Percentiles rank a stretch among this genome's conserved stretches.
Evolutionary conservation across 805 yeast genomes (phyloP).

Genomic region (Myxozyma neglecta): DNA sequence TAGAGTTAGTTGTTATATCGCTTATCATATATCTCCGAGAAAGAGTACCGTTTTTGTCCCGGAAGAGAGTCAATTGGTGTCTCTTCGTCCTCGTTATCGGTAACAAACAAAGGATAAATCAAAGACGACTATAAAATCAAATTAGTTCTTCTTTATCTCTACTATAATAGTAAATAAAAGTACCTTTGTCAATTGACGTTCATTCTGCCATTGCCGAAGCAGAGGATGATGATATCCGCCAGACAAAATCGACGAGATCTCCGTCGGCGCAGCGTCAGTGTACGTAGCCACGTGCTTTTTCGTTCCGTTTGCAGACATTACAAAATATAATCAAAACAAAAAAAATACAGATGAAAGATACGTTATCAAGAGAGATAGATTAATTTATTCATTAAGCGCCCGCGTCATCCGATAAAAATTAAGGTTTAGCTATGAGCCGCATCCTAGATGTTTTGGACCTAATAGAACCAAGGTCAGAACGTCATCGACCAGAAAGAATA

Average conservation of each 20-base stretch:
- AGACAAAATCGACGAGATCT: constrained; percentile 74
- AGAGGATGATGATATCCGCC: constrained; percentile 95
- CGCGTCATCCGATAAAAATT: not conserved
- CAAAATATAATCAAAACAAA: not conserved
- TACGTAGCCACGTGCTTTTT: constrained; percentile 74
- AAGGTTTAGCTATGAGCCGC: not conserved
- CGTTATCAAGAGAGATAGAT: not conserved
- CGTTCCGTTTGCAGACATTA: constrained; percentile 23
- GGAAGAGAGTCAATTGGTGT: constrained; percentile 75
- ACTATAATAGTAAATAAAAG: constrained; percentile 42
- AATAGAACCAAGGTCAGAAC: not conserved
- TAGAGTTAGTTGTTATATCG: not conserved
- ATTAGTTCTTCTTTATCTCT: not conserved
- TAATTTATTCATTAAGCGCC: not conserved
- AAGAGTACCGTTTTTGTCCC: constrained; percentile 55
- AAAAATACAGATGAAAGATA: not conserved
- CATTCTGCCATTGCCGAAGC: constrained; percentile 86
- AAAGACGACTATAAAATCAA: constrained; percentile 43
- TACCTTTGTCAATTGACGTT: constrained; percentile 77
- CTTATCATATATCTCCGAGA: not conserved
- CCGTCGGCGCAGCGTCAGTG: constrained; percentile 56
- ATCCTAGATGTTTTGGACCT: not conserved
- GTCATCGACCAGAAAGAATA: not conserved
- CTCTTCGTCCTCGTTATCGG: constrained; percentile 81
- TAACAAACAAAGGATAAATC: constrained; percentile 85